Base-by-base conservation (phyloP, 495 filamentous ascomycete genomes). In the Penicillium malachiteum region DNA sequence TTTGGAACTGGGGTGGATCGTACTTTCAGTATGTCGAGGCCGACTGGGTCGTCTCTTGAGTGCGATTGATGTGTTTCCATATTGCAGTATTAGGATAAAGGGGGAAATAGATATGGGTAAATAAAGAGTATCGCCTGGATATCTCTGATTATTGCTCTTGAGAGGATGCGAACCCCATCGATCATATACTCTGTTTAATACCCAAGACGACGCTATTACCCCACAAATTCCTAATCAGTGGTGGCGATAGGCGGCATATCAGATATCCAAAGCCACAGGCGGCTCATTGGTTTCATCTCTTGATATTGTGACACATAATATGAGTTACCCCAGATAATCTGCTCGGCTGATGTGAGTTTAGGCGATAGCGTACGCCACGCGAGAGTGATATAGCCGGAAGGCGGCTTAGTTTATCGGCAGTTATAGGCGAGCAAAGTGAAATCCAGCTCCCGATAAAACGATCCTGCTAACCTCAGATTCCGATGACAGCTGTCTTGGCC, bases 31-130 rank as follows among this genome's bases (percentile, higher is more conserved):
- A 58, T 56, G 7, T 56, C 62, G 21, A 67, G 34, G 41, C 55
- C 64, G 7, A 49, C n/a, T 17, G 57, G 16, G 6, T 35, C 48
- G 9, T 10, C 37, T 13, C 26, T 26, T 14, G 50, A 35, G 5
- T 53, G 42, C 6, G 39, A 14, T 30, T 62, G 39, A 14, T 52
- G n/a, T 9, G 56, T 59, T 52, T 60, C 56, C 60, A 64, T 65
- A 11, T 42, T 42, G 13, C 4, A 26, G 21, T 26, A 26, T 26
- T 26, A 4, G 1, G 21, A 26, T 26, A 4, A 26, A 26, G 1
- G 21, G 4, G 21, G 21, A 26, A 26, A 1, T 1, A 4, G 21
- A 26, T 1, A n/a, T 1, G 21, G 21, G 21, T 26, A 26, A 26
- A 26, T 1, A 26, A 26, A 26, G 21, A 26, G 21, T 26, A 26